phyloP scores from a whole-genome alignment of 1,284 basidiomycete genomes.

The Marasmius oreades region DNA sequence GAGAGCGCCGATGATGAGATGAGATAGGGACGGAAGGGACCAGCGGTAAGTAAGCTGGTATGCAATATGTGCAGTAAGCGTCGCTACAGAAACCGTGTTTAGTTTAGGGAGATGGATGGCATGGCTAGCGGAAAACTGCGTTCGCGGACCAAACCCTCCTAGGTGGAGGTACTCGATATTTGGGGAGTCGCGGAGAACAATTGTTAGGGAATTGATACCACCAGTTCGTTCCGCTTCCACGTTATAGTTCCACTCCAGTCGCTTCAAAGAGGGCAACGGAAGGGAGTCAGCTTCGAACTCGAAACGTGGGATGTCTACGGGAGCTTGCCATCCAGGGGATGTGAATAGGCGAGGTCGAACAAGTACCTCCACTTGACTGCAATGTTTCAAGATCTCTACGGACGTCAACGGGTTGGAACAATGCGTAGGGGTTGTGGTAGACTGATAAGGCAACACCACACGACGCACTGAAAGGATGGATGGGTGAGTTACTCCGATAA shows the following conservation, averaged over 20 bases:
- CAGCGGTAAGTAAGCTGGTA: constrained; percentile 44
- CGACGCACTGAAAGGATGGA: constrained; percentile 42
- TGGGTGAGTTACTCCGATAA: constrained; percentile 4
- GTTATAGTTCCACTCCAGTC: constrained; percentile 67
- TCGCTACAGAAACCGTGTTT: constrained; percentile 49
- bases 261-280: constrained; percentile 47
- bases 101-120: constrained; percentile 36
- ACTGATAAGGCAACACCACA: constrained; percentile 53
- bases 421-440: constrained; percentile 40
- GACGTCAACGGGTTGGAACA: constrained; percentile 27
- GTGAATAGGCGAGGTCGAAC: constrained; percentile 39
- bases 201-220: constrained; percentile 58
- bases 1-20: constrained; percentile 43
- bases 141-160: constrained; percentile 36
- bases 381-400: constrained; percentile 43
- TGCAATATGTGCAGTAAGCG: constrained; percentile 47
- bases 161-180: constrained; percentile 56
- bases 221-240: constrained; percentile 57
- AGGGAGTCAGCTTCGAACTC: constrained; percentile 48
- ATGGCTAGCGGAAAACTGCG: constrained; percentile 27
- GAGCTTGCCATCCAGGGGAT: constrained; percentile 5
- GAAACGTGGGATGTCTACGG: constrained; percentile 36
- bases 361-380: constrained; percentile 51
- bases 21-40: constrained; percentile 49
- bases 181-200: constrained; percentile 50